Evolutionary conservation across 495 filamentous ascomycete species (phyloP).

Genomic region (Neurospora terricola): DNA sequence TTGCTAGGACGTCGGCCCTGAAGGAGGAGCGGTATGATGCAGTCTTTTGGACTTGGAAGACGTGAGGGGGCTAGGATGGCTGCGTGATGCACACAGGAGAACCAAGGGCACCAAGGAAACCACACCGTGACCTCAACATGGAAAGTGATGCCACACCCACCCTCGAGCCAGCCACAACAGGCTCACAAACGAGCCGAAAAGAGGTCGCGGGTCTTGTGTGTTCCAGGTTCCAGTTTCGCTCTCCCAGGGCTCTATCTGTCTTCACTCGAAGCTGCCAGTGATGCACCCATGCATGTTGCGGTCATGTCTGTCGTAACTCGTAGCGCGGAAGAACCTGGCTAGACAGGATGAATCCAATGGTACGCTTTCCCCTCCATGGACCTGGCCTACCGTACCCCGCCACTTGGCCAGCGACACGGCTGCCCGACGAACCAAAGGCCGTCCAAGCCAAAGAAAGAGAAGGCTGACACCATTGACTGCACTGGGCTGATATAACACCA

Average conservation of each 20-base stretch:
- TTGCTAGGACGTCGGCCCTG: not conserved
- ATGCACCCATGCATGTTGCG: not conserved
- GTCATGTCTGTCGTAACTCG: not conserved
- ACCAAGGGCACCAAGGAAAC: not conserved
- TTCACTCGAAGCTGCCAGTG: not conserved
- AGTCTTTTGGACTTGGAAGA: not conserved
- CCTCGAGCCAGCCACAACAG: not conserved
- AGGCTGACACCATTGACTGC: not conserved
- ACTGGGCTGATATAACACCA: not conserved
- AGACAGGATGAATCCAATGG: not conserved
- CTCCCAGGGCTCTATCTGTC: not conserved
- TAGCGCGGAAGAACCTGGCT: not conserved
- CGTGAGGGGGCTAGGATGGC: not conserved
- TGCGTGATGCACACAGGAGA: not conserved
- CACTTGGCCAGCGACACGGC: slow-evolving; percentile 12
- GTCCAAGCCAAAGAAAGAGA: not conserved
- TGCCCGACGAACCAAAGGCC: slow-evolving; percentile 1
- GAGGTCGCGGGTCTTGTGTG: not conserved
- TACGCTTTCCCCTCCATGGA: slow-evolving; percentile 10
- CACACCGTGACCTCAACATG: not conserved
- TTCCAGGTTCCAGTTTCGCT: not conserved
- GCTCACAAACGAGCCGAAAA: not conserved
- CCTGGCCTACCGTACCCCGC: slow-evolving; percentile 20
- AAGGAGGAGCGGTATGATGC: not conserved
- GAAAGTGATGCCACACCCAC: not conserved